phyloP scores from a whole-genome alignment of 2,329 filamentous ascomycete species.

The Hirsutella minnesotensis region DNA sequence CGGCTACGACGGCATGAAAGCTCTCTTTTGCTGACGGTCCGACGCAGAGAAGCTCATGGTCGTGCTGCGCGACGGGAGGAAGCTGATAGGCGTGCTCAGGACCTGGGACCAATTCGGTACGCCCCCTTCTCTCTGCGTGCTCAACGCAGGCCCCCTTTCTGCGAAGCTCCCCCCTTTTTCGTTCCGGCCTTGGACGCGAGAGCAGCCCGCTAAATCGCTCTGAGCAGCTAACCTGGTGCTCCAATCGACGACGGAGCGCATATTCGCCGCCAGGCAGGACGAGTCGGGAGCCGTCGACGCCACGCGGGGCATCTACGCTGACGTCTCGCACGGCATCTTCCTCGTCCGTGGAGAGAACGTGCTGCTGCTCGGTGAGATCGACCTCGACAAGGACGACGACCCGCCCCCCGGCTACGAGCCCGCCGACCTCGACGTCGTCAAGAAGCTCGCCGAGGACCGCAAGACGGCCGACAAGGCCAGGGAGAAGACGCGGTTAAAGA shows the following conservation, averaged over 20 bases:
- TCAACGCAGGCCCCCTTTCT: too few relatives aligned
- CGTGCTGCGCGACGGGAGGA: conserved; percentile 82
- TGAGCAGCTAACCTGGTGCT: conserved; percentile 79
- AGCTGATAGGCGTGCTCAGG: conserved; percentile 81
- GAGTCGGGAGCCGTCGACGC: conserved; percentile 22
- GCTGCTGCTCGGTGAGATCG: conserved; percentile 88
- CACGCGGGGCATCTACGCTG: conserved; percentile 55
- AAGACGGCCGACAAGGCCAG: conserved; percentile 55
- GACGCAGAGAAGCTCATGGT: conserved; percentile 83
- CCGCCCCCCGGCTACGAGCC: conserved; percentile 58
- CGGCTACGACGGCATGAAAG: neutral
- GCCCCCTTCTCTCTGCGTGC: neutral
- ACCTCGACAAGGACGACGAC: conserved; percentile 91
- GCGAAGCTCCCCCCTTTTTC: too few relatives aligned
- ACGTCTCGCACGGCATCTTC: conserved; percentile 77
- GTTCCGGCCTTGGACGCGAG: neutral
- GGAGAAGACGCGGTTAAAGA: conserved; percentile 62
- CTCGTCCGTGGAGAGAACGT: conserved; percentile 95
- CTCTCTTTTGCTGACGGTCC: conserved; percentile 10
- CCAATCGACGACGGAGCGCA: conserved; percentile 81
- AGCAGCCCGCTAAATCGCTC: neutral
- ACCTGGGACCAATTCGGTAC: conserved; percentile 97
- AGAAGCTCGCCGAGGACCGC: conserved; percentile 60
- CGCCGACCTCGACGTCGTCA: conserved; percentile 58
- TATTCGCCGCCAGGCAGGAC: conserved; percentile 52